Evolutionary conservation across 805 yeast species (phyloP).

Genomic region (Yarrowia porcina): DNA sequence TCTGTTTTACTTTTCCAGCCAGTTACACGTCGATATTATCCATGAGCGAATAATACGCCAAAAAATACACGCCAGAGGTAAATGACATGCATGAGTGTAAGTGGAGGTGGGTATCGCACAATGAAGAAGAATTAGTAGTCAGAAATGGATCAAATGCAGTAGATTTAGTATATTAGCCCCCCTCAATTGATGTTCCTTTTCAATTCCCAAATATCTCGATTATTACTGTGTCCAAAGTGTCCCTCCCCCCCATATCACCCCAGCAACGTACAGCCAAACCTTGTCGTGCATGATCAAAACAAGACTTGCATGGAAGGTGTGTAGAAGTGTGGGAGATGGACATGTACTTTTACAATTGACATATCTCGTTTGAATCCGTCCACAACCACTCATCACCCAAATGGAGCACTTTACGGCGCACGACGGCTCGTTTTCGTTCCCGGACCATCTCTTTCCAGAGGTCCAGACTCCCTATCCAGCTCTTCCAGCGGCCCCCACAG

Average conservation of each 20-base stretch:
- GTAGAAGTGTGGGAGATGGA: slow-evolving; percentile 7
- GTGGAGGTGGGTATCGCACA: too few relatives aligned
- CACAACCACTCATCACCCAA: background rate
- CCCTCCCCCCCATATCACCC: background rate
- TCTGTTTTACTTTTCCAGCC: background rate
- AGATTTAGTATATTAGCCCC: too few relatives aligned
- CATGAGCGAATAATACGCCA: background rate
- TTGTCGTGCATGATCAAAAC: background rate
- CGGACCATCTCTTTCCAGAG: slow-evolving; percentile 37
- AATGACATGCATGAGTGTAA: too few relatives aligned
- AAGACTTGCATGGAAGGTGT: slow-evolving; percentile 19
- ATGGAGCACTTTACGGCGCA: slow-evolving; percentile 15
- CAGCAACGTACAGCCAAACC: background rate
- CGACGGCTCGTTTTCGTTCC: slow-evolving; percentile 33
- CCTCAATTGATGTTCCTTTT: too few relatives aligned
- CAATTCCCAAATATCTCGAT: too few relatives aligned
- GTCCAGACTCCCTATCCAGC: slow-evolving; percentile 33
- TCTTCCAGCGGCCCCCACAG: slow-evolving; percentile 30
- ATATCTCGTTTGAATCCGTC: background rate
- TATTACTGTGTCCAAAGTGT: too few relatives aligned
- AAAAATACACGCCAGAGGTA: background rate
- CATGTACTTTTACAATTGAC: background rate
- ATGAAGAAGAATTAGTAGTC: too few relatives aligned
- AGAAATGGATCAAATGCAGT: too few relatives aligned
- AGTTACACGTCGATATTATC: background rate